phyloP scores from a whole-genome alignment of 2,329 filamentous ascomycete species.

The Zymoseptoria brevis region DNA sequence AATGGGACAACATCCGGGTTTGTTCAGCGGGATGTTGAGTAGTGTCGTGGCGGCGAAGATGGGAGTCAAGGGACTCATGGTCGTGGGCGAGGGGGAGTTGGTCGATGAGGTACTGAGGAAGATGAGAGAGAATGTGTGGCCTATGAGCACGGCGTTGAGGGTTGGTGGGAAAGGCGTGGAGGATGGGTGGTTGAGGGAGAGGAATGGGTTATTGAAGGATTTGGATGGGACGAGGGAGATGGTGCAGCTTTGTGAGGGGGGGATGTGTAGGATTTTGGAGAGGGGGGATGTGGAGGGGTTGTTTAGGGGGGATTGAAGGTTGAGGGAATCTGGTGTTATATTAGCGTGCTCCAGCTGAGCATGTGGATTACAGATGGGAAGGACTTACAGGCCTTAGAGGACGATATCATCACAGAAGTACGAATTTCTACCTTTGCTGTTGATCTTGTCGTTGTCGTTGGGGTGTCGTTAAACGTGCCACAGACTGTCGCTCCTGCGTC shows the following conservation, averaged over 20 bases:
- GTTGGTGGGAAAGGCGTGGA: constrained; percentile 28
- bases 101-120: constrained; percentile 36
- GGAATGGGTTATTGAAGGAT: constrained; percentile 41
- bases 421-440: background rate
- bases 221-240: constrained; percentile 35
- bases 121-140: constrained; percentile 32
- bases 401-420: background rate
- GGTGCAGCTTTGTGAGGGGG: constrained; percentile 42
- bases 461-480: too few species aligned
- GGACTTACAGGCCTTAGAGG: background rate
- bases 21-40: constrained; percentile 75
- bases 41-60: constrained; percentile 67
- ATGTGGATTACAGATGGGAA: background rate
- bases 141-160: constrained; percentile 32
- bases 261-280: constrained; percentile 27
- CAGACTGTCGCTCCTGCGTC: too few species aligned
- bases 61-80: constrained; percentile 55
- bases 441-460: too few species aligned
- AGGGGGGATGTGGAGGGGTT: constrained; percentile 19
- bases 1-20: constrained; percentile 83
- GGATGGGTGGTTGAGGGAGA: constrained; percentile 43
- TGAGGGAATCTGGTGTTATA: background rate
- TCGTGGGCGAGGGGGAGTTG: constrained; percentile 42
- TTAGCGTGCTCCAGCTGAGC: background rate
- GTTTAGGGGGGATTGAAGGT: constrained; percentile 12